A percentile compares a stretch with the other conserved stretches of the same genome.
Conservation (phyloP, 768 basidiomycete genomes). For the Lactarius deliciosus region DNA sequence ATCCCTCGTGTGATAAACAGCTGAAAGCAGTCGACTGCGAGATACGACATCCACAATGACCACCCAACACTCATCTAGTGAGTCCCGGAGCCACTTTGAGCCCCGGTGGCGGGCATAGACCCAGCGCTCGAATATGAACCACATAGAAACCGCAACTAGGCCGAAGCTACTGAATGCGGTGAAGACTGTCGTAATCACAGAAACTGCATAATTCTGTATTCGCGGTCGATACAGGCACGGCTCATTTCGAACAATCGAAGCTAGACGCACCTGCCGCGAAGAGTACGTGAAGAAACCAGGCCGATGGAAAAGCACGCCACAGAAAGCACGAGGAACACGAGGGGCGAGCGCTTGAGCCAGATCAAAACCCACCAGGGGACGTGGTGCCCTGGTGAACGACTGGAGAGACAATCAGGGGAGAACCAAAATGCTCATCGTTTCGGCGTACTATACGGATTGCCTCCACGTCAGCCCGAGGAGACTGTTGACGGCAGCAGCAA, state of each 20-base stretch:
- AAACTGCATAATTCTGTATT: constrained; percentile 55
- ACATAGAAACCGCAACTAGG: constrained; percentile 65
- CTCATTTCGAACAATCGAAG: background rate
- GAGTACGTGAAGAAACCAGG: constrained; percentile 77
- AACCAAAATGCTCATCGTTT: constrained; percentile 34
- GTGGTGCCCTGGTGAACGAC: constrained; percentile 72
- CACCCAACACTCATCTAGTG: constrained; percentile 43
- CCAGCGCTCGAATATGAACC: constrained; percentile 73
- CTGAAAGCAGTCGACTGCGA: constrained; percentile 16
- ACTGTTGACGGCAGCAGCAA: constrained; percentile 79
- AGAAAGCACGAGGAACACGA: constrained; percentile 80
- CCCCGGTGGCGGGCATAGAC: constrained; percentile 62
- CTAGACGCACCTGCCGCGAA: constrained; percentile 55
- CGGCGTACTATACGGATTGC: constrained; percentile 70
- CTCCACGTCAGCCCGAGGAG: constrained; percentile 75
- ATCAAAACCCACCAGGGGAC: constrained; percentile 84
- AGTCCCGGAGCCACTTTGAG: constrained; percentile 67
- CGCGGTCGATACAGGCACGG: background rate
- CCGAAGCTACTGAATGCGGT: constrained; percentile 74
- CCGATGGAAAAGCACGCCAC: constrained; percentile 83
- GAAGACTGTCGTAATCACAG: constrained; percentile 72
- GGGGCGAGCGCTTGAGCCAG: constrained; percentile 82
- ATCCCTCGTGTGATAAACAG: constrained; percentile 2
- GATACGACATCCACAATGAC: constrained; percentile 29
- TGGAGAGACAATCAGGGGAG: constrained; percentile 32